Percentiles rank a stretch among this genome's conserved stretches.
These are phyloP conservation scores for Podaxis pistillaris DNA, from an alignment of 768 basidiomycete genomes.

Conservation along the genomic window DNA sequence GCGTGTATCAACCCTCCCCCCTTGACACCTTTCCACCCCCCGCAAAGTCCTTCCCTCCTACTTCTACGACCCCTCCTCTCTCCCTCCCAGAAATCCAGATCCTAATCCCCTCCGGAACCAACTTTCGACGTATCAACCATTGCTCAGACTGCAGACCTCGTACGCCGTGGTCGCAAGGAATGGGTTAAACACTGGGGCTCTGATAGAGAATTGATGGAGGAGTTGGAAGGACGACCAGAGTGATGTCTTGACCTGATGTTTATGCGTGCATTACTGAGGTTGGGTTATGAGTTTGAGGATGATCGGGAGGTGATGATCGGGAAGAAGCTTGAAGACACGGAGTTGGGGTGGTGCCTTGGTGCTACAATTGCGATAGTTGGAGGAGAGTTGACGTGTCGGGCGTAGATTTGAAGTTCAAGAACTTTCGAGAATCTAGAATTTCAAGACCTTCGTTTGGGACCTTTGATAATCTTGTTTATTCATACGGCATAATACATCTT, in stretches of 20 bases:
- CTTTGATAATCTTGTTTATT: background rate
- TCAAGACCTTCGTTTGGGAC: slow-evolving; percentile 11
- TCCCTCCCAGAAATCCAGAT: slow-evolving; percentile 11
- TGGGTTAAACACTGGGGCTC: slow-evolving; percentile 55
- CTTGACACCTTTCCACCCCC: slow-evolving; percentile 82
- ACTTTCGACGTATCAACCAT: slow-evolving; percentile 55
- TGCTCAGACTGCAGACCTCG: slow-evolving; percentile 58
- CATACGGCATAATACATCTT: too few relatives aligned
- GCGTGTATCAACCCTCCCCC: slow-evolving; percentile 94
- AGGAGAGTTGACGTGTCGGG: slow-evolving; percentile 54
- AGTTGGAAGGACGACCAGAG: slow-evolving; percentile 83
- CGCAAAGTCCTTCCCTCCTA: slow-evolving; percentile 93
- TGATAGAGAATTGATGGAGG: slow-evolving; percentile 40
- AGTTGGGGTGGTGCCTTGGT: slow-evolving; percentile 92
- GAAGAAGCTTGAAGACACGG: slow-evolving; percentile 86
- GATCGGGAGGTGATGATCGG: slow-evolving; percentile 70
- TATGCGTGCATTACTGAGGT: slow-evolving; percentile 82
- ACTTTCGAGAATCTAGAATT: background rate
- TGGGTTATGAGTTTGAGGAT: slow-evolving; percentile 88
- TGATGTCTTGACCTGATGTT: slow-evolving; percentile 96
- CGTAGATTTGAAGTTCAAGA: slow-evolving; percentile 17
- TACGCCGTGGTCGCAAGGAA: slow-evolving; percentile 66
- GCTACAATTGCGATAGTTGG: slow-evolving; percentile 77
- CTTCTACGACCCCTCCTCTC: slow-evolving; percentile 92
- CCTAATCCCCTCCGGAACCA: slow-evolving; percentile 17